These are phyloP conservation scores for Ogataea paraovalis DNA, from an alignment of 805 yeast genomes.

Conservation along the genomic window DNA sequence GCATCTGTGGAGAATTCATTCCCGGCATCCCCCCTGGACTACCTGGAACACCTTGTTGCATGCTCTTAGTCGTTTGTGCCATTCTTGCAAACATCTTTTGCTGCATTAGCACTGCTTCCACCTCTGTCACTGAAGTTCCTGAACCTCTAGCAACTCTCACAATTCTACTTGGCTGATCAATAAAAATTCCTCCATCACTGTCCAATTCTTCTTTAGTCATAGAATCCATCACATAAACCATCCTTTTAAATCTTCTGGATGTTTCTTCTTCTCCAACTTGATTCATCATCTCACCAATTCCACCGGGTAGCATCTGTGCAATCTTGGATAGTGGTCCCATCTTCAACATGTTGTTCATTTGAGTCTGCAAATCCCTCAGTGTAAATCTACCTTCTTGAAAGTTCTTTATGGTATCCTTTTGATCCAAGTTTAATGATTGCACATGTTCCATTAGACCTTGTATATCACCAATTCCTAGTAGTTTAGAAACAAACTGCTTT, in stretches of 20 bases:
- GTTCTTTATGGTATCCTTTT: slow-evolving; percentile 86
- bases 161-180: slow-evolving; percentile 78
- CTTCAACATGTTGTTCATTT: slow-evolving; percentile 90
- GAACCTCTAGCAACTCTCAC: slow-evolving; percentile 92
- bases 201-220: slow-evolving; percentile 92
- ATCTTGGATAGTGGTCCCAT: slow-evolving; percentile 96
- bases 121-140: slow-evolving; percentile 88
- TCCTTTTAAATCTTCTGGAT: slow-evolving; percentile 72
- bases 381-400: slow-evolving; percentile 94
- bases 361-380: slow-evolving; percentile 84
- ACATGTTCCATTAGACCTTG: slow-evolving; percentile 94
- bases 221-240: slow-evolving; percentile 91
- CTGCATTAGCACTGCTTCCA: slow-evolving; percentile 86
- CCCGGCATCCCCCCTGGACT: slow-evolving; percentile 38
- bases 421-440: slow-evolving; percentile 79
- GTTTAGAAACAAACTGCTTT: slow-evolving; percentile 80
- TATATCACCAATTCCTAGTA: slow-evolving; percentile 92
- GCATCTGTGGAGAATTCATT: slow-evolving; percentile 31
- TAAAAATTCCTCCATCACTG: slow-evolving; percentile 79
- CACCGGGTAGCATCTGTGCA: slow-evolving; percentile 92
- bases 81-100: slow-evolving; percentile 91
- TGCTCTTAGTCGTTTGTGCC: slow-evolving; percentile 72
- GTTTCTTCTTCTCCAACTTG: slow-evolving; percentile 93
- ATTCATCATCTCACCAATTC: slow-evolving; percentile 76
- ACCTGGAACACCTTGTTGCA: slow-evolving; percentile 44